Percentiles rank a stretch among this genome's conserved stretches.
These are phyloP conservation scores for Cnidoscolus chayamansa DNA, from an alignment of 441 rosid species.

Conservation along the genomic window DNA sequence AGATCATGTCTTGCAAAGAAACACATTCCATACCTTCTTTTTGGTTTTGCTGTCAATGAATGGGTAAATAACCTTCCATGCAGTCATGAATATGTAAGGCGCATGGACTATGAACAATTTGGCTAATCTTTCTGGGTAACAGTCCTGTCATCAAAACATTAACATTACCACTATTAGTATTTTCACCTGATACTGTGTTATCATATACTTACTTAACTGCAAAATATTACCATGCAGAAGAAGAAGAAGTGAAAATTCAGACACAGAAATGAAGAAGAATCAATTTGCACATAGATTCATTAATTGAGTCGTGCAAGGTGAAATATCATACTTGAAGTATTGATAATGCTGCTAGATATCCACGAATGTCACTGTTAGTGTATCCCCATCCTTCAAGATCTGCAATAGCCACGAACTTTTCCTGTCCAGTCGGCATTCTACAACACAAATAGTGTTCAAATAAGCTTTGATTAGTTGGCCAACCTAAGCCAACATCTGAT, in stretches of 20 bases:
- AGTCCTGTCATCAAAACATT: slow-evolving; percentile 53
- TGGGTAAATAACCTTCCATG: slow-evolving; percentile 76
- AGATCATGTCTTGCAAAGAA: neutral
- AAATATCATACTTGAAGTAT: slow-evolving; percentile 63
- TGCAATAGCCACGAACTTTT: slow-evolving; percentile 57
- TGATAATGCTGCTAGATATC: slow-evolving; percentile 61
- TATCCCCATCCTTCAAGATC: slow-evolving; percentile 95
- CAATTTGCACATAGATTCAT: neutral
- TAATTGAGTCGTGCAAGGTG: neutral
- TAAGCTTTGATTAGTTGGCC: slow-evolving; percentile 10
- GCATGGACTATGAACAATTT: slow-evolving; percentile 60
- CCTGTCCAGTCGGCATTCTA: slow-evolving; percentile 81
- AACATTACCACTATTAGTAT: neutral
- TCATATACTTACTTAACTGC: neutral
- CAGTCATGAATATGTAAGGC: slow-evolving; percentile 81
- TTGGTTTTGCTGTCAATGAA: slow-evolving; percentile 78
- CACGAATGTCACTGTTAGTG: slow-evolving; percentile 65
- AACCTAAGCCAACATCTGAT: neutral
- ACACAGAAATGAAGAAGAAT: neutral
- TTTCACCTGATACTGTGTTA: neutral
- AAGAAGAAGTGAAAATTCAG: neutral
- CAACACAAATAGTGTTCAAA: slow-evolving; percentile 15
- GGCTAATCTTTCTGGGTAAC: slow-evolving; percentile 86
- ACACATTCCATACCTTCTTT: slow-evolving; percentile 53
- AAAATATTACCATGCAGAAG: neutral